phyloP scores from a whole-genome alignment of 805 yeast species.

The Candida sithepensis region DNA sequence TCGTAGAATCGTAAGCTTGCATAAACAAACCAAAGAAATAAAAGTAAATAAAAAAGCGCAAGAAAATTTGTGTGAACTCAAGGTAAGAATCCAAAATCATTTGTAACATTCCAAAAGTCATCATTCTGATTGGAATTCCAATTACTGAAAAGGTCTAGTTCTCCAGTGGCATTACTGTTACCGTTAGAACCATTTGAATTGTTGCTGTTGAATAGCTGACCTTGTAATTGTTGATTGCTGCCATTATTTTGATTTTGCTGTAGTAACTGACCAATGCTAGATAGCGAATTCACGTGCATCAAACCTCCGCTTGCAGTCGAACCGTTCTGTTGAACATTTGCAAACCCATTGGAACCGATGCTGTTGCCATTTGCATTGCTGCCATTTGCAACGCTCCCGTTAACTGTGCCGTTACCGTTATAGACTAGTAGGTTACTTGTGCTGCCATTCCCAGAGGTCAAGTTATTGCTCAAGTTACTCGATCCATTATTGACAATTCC shows the following conservation, averaged over 20 bases:
- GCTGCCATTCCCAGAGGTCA: background rate
- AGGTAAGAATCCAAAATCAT: conserved; percentile 46
- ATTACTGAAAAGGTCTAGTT: conserved; percentile 16
- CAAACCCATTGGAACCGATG: background rate
- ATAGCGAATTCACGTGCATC: background rate
- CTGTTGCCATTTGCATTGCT: background rate
- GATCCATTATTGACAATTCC: background rate
- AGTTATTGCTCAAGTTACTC: background rate
- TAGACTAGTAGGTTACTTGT: conserved; percentile 6
- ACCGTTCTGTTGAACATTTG: background rate
- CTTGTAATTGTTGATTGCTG: background rate
- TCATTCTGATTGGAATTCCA: conserved; percentile 30
- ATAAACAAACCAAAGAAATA: no score
- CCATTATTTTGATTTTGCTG: conserved; percentile 1
- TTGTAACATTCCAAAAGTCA: conserved; percentile 46
- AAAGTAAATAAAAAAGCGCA: no score
- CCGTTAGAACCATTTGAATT: background rate
- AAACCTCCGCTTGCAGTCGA: background rate
- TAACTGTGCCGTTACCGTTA: background rate
- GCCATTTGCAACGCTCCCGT: background rate
- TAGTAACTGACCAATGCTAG: background rate
- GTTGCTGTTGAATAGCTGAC: background rate
- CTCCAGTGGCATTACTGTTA: conserved; percentile 1
- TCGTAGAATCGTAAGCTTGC: no score
- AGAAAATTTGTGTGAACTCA: conserved; percentile 8